phyloP scores from a whole-genome alignment of 2,329 filamentous ascomycete species.

The Lachnellula occidentalis region DNA sequence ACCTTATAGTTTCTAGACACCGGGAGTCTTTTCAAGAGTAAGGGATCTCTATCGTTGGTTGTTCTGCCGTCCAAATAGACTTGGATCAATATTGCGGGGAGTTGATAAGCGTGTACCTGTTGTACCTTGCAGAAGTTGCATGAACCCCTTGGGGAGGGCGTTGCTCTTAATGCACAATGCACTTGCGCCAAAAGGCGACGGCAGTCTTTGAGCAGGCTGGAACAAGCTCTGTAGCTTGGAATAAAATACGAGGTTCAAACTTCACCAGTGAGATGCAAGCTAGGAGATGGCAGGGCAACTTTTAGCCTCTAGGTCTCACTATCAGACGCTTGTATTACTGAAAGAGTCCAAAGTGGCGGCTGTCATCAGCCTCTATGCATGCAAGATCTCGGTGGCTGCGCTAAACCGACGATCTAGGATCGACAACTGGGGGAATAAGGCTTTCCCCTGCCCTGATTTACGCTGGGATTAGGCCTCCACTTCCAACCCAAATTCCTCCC shows the following conservation, averaged over 20 bases:
- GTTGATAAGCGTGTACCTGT: slow-evolving; percentile 1
- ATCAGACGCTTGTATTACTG: not conserved
- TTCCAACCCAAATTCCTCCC: not conserved
- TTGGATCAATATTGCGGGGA: not conserved
- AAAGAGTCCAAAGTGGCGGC: not conserved
- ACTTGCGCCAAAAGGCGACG: slow-evolving; percentile 1
- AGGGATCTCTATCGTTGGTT: not conserved
- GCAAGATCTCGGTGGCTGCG: not conserved
- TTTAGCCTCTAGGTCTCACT: not conserved
- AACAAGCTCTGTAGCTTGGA: slow-evolving; percentile 19
- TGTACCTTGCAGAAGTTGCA: slow-evolving; percentile 21
- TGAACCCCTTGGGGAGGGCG: slow-evolving; percentile 20
- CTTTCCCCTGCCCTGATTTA: too few species aligned
- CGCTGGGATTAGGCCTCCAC: not conserved
- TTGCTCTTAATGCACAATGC: slow-evolving; percentile 13
- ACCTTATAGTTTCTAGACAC: not conserved
- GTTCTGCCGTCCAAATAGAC: slow-evolving; percentile 2
- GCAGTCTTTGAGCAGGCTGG: slow-evolving; percentile 17
- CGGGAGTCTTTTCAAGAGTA: not conserved
- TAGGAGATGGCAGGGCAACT: not conserved
- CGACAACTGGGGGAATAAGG: too few species aligned
- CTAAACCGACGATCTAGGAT: too few species aligned
- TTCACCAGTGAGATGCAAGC: slow-evolving; percentile 3
- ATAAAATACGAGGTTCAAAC: not conserved
- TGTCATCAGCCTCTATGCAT: not conserved